These are phyloP conservation scores for Forsythia viridissima DNA, from an alignment of 257 asterid species.

Conservation along the genomic window DNA sequence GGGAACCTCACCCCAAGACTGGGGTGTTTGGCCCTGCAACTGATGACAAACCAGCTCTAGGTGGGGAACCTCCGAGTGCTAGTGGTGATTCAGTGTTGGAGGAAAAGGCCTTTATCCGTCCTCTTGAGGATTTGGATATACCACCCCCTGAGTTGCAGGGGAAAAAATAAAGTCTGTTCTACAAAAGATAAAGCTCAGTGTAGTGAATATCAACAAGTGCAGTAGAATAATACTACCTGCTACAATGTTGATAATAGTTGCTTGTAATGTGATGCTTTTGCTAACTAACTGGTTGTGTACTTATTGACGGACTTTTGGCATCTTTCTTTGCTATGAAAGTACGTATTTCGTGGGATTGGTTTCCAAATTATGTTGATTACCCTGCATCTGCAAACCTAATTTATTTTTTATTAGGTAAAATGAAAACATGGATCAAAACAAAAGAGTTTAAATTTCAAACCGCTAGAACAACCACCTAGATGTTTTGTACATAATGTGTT, in stretches of 20 bases:
- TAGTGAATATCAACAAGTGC: background rate
- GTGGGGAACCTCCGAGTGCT: constrained; percentile 23
- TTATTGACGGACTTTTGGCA: background rate
- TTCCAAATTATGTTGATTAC: no score
- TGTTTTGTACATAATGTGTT: no score
- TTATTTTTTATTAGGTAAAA: no score
- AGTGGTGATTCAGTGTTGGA: constrained; percentile 61
- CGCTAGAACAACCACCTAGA: no score
- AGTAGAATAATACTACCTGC: background rate
- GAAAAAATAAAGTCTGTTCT: background rate
- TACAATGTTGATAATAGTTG: background rate
- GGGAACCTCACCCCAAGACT: constrained; percentile 86
- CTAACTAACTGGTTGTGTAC: background rate
- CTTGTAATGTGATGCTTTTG: background rate
- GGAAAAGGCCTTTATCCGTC: constrained; percentile 82
- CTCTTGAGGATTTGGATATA: constrained; percentile 84
- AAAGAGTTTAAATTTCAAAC: no score
- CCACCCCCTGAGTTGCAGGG: constrained; percentile 40
- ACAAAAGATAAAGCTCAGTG: background rate
- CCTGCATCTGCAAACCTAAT: no score
- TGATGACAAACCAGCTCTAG: constrained; percentile 32
- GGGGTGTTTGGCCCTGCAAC: constrained; percentile 82
- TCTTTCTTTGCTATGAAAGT: background rate
- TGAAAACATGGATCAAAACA: no score
- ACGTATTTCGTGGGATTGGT: no score